phyloP scores from a whole-genome alignment of 345 rosid species.

The Iberis pinnata region DNA sequence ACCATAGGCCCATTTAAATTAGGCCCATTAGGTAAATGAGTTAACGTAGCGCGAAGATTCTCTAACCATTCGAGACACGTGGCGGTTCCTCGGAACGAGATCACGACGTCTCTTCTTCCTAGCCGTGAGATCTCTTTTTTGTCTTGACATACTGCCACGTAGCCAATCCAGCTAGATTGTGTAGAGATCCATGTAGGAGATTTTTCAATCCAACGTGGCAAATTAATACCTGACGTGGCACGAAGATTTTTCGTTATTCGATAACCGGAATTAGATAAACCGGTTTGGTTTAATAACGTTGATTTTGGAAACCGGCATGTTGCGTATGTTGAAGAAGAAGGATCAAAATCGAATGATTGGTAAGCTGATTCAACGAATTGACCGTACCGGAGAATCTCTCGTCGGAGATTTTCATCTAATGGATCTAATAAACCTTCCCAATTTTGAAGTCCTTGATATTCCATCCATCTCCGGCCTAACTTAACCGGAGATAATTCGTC shows the following conservation, averaged over 20 bases:
- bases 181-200: conserved; percentile 60
- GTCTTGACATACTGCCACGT: conserved; percentile 81
- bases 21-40: conserved; percentile 36
- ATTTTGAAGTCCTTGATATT: conserved; percentile 41
- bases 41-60: conserved; percentile 70
- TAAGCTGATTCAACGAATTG: conserved; percentile 75
- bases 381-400: conserved; percentile 82
- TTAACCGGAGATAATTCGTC: conserved; percentile 23
- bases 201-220: conserved; percentile 66
- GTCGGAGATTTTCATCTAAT: conserved; percentile 65
- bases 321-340: conserved; percentile 58
- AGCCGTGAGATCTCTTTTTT: conserved; percentile 67
- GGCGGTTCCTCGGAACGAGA: conserved; percentile 78
- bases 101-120: conserved; percentile 81
- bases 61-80: conserved; percentile 95
- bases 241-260: conserved; percentile 53
- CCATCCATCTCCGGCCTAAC: conserved; percentile 35
- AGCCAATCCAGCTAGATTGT: conserved; percentile 92
- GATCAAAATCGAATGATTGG: conserved; percentile 63
- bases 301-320: conserved; percentile 46
- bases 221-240: conserved; percentile 63
- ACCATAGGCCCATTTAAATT: conserved; percentile 60
- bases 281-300: conserved; percentile 51
- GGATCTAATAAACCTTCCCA: conserved; percentile 77
- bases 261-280: conserved; percentile 57